These are phyloP conservation scores for Populus euphratica DNA, from an alignment of 345 rosid species.

Conservation along the genomic window DNA sequence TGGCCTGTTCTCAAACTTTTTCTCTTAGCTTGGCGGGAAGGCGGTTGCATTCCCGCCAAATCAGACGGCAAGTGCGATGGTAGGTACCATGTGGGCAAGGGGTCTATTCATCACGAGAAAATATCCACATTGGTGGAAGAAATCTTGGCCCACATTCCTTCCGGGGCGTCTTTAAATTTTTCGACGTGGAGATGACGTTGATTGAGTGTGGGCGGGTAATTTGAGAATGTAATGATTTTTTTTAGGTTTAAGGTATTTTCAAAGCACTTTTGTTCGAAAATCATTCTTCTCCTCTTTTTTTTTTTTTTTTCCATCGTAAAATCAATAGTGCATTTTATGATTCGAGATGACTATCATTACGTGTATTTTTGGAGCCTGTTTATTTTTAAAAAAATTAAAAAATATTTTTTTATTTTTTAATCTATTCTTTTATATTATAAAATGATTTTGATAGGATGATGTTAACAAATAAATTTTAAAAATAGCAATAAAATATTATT, in stretches of 20 bases:
- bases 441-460: too few species aligned
- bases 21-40: constrained; percentile 28
- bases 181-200: constrained; percentile 28
- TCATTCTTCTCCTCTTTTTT: too few species aligned
- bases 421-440: too few species aligned
- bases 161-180: neutral
- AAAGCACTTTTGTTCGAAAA: neutral
- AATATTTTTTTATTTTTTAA: too few species aligned
- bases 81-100: neutral
- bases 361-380: too few species aligned
- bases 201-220: constrained; percentile 4
- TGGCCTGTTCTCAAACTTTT: neutral
- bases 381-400: too few species aligned
- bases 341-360: too few species aligned
- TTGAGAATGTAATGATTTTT: neutral
- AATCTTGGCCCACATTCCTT: neutral
- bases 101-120: constrained; percentile 24
- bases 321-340: too few species aligned
- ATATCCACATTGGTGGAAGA: constrained; percentile 22
- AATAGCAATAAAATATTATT: too few species aligned
- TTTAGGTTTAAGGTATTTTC: neutral
- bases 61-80: constrained; percentile 23
- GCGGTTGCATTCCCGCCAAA: constrained; percentile 43
- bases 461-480: too few species aligned
- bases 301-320: too few species aligned